Conservation (phyloP, 2,329 filamentous ascomycete species). For the Hypoxylon sp. region DNA sequence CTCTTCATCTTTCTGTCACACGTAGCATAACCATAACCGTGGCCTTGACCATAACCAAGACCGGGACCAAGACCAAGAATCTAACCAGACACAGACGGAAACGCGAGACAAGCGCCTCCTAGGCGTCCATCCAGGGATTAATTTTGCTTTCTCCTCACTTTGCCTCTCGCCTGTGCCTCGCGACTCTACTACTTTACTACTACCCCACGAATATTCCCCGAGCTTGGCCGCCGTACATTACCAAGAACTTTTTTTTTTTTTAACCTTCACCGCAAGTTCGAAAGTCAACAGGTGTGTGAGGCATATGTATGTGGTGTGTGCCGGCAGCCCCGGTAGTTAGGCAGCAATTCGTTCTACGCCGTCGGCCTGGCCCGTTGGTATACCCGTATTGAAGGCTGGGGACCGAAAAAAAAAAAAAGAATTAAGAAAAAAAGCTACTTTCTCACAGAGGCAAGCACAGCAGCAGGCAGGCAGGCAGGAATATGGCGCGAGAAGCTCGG, state of each 20-base stretch:
- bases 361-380: slow-evolving; percentile 25
- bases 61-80: background rate
- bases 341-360: slow-evolving; percentile 39
- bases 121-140: background rate
- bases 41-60: background rate
- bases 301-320: slow-evolving; percentile 7
- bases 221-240: slow-evolving; percentile 32
- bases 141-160: slow-evolving; percentile 24
- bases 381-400: slow-evolving; percentile 21
- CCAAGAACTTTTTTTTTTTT: slow-evolving; percentile 18
- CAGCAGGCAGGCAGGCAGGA: background rate
- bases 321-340: slow-evolving; percentile 44
- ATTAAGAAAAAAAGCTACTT: background rate
- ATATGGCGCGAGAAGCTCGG: slow-evolving; percentile 18
- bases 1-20: slow-evolving; percentile 10
- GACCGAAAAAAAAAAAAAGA: background rate
- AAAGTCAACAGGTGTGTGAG: slow-evolving; percentile 28
- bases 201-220: slow-evolving; percentile 45
- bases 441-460: background rate
- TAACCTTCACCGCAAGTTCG: slow-evolving; percentile 43
- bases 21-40: slow-evolving; percentile 10
- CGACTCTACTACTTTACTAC: background rate
- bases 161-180: slow-evolving; percentile 3
- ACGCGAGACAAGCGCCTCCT: slow-evolving; percentile 6
- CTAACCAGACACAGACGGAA: background rate